Evolutionary conservation across 2,329 filamentous ascomycete species (phyloP).

Genomic region (Didymella pomorum): DNA sequence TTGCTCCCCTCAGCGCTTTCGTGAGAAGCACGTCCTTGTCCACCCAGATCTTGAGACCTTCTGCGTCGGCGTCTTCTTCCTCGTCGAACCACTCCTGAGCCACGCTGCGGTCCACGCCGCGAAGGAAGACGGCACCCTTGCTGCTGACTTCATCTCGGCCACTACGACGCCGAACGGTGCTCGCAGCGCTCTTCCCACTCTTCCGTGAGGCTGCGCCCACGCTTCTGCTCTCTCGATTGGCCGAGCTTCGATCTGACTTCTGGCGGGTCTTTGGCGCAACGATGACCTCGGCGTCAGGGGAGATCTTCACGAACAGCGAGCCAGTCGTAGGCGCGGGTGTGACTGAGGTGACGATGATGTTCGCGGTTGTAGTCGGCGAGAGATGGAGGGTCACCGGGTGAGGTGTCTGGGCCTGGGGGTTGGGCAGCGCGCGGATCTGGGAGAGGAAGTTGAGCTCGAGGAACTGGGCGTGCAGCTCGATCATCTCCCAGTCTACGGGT

Average conservation of each 20-base stretch:
- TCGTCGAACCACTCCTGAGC: slow-evolving; percentile 81
- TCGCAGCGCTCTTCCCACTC: slow-evolving; percentile 77
- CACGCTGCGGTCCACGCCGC: slow-evolving; percentile 75
- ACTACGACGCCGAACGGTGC: slow-evolving; percentile 69
- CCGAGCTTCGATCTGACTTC: slow-evolving; percentile 68
- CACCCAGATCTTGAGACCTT: slow-evolving; percentile 80
- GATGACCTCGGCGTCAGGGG: slow-evolving; percentile 93
- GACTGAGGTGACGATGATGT: slow-evolving; percentile 85
- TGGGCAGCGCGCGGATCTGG: slow-evolving; percentile 92
- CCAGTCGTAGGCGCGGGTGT: slow-evolving; percentile 73
- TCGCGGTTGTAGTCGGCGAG: slow-evolving; percentile 93
- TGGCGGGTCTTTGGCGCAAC: slow-evolving; percentile 91
- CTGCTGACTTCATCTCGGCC: slow-evolving; percentile 70
- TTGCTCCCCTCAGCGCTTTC: slow-evolving; percentile 76
- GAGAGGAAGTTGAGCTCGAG: slow-evolving; percentile 91
- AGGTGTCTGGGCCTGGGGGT: slow-evolving; percentile 70
- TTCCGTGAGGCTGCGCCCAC: slow-evolving; percentile 80
- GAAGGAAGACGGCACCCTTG: slow-evolving; percentile 74
- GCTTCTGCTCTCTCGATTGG: slow-evolving; percentile 76
- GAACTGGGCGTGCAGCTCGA: slow-evolving; percentile 95
- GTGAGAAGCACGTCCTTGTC: slow-evolving; percentile 78
- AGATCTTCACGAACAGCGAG: slow-evolving; percentile 87
- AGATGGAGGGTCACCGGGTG: slow-evolving; percentile 92
- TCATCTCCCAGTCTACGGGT: slow-evolving; percentile 97
- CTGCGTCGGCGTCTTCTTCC: slow-evolving; percentile 57